A percentile compares a stretch with the other conserved stretches of the same genome.
These are phyloP conservation scores for Leucocoprinus birnbaumii DNA, from an alignment of 768 basidiomycete genomes.

Conservation along the genomic window DNA sequence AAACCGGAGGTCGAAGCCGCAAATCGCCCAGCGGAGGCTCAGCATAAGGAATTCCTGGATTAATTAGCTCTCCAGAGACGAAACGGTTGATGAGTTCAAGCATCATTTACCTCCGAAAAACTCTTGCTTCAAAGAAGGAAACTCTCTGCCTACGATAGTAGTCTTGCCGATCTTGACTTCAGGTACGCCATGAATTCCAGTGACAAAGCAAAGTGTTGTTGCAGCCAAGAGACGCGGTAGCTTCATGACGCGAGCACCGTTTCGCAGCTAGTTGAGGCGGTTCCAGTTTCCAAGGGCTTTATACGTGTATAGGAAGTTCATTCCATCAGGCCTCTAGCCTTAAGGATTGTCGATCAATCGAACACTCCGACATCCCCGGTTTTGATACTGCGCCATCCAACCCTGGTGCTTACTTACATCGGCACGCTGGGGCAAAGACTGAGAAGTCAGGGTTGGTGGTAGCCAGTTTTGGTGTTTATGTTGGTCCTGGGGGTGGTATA, in stretches of 20 bases:
- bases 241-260: neutral
- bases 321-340: too few relatives aligned
- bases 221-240: conserved; percentile 1
- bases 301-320: too few relatives aligned
- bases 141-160: conserved; percentile 32
- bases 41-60: conserved; percentile 51
- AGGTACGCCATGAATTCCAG: conserved; percentile 23
- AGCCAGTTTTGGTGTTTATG: too few relatives aligned
- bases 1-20: conserved; percentile 42
- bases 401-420: too few relatives aligned
- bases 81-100: neutral
- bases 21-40: conserved; percentile 48
- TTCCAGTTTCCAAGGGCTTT: too few relatives aligned
- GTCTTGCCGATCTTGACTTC: conserved; percentile 36
- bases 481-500: too few relatives aligned
- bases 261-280: neutral
- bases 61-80: neutral
- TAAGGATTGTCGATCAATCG: too few relatives aligned
- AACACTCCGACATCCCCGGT: too few relatives aligned
- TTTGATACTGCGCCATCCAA: too few relatives aligned
- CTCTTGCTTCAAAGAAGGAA: conserved; percentile 32
- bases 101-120: conserved; percentile 44
- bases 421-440: too few relatives aligned
- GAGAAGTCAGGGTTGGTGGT: too few relatives aligned
- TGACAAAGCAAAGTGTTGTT: conserved; percentile 1